Evolutionary conservation across 768 basidiomycete species (phyloP).

Genomic region (Sarcodon aspratus): DNA sequence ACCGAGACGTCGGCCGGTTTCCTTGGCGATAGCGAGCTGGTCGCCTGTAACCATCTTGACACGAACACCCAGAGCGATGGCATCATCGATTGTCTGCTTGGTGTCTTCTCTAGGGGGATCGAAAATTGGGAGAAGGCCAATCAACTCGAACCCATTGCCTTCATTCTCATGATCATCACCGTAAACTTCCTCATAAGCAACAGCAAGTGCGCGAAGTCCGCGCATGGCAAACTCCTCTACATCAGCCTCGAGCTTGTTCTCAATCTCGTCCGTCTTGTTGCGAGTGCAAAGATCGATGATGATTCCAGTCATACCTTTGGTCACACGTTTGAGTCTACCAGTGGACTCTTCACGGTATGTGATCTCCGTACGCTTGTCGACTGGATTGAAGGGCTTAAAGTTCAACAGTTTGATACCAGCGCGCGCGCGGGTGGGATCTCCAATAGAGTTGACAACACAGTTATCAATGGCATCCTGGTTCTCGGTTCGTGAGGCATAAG

Average conservation of each 20-base stretch:
- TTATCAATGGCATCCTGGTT: constrained; percentile 92
- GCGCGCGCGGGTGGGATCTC: constrained; percentile 59
- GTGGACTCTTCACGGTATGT: constrained; percentile 83
- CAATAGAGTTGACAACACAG: constrained; percentile 67
- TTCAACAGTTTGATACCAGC: constrained; percentile 86
- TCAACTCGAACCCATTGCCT: constrained; percentile 89
- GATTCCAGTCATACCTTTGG: constrained; percentile 96
- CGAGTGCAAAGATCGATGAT: constrained; percentile 90
- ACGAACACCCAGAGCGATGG: constrained; percentile 84
- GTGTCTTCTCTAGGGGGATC: constrained; percentile 93
- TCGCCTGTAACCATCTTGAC: constrained; percentile 32
- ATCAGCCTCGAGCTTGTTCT: constrained; percentile 80
- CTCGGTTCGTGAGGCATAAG: constrained; percentile 90
- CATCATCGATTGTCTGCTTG: constrained; percentile 94
- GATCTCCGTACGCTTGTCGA: constrained; percentile 94
- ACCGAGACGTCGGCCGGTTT: constrained; percentile 18
- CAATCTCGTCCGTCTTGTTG: constrained; percentile 85
- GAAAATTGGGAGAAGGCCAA: constrained; percentile 89
- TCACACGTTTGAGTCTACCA: constrained; percentile 92
- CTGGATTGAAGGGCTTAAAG: constrained; percentile 97
- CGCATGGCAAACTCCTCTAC: constrained; percentile 88
- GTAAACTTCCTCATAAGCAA: constrained; percentile 69
- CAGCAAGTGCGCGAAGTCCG: constrained; percentile 90
- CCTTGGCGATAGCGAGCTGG: constrained; percentile 95
- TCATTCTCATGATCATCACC: constrained; percentile 67